phyloP scores from a whole-genome alignment of 1,284 basidiomycete genomes.

The Apiotrichum veenhuisii region DNA sequence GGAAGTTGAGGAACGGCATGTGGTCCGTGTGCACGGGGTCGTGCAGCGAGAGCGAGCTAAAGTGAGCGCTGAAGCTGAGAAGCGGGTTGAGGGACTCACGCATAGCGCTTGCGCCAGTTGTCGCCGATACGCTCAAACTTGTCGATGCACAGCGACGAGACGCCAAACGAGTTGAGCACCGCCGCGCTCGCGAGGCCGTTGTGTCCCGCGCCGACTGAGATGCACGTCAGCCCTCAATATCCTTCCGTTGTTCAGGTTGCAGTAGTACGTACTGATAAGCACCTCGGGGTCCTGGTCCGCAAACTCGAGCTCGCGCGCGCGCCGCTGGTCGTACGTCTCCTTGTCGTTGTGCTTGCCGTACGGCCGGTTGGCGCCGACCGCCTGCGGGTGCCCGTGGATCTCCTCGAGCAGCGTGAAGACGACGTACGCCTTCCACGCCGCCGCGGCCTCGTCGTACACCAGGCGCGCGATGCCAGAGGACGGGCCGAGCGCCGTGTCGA shows the following conservation, averaged over 20 bases:
- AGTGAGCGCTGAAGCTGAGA: background rate
- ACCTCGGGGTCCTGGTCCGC: conserved; percentile 28
- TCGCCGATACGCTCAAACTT: conserved; percentile 57
- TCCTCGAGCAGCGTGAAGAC: conserved; percentile 61
- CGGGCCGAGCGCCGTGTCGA: conserved; percentile 56
- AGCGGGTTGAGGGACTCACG: conserved; percentile 33
- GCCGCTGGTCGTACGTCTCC: conserved; percentile 24
- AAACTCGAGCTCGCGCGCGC: conserved; percentile 50
- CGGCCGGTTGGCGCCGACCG: conserved; percentile 47
- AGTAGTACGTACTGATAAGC: background rate
- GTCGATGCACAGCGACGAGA: conserved; percentile 60
- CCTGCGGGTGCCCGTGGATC: conserved; percentile 56
- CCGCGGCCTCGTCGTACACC: conserved; percentile 51
- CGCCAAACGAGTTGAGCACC: conserved; percentile 57
- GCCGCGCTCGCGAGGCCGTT: conserved; percentile 62
- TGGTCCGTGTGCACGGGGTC: conserved; percentile 56
- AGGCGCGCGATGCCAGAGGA: conserved; percentile 58
- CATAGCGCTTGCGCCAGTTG: conserved; percentile 59
- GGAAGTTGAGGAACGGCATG: conserved; percentile 32
- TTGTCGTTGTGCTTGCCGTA: conserved; percentile 31
- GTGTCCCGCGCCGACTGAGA: conserved; percentile 60
- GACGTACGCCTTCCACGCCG: conserved; percentile 59
- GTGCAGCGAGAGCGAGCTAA: conserved; percentile 57
- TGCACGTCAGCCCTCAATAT: no score
- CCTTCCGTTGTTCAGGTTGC: background rate